Evolutionary conservation across 2,329 filamentous ascomycete species (phyloP).

Genomic region (Cladosporium sp.): DNA sequence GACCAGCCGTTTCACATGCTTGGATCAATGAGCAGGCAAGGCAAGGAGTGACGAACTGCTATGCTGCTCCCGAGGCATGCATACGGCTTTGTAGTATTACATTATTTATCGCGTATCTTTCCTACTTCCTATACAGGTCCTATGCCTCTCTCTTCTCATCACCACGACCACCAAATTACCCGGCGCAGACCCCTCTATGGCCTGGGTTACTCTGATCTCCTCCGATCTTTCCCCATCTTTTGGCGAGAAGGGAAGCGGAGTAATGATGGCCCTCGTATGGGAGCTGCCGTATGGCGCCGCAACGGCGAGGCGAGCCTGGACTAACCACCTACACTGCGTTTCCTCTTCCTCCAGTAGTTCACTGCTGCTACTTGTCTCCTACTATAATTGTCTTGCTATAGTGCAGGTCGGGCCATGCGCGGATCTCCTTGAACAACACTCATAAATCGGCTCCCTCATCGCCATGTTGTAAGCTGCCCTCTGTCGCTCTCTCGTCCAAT

Average conservation of each 20-base stretch:
- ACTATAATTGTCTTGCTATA: background rate
- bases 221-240: too few species aligned
- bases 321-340: background rate
- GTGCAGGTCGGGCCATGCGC: slow-evolving; percentile 6
- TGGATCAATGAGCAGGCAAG: too few species aligned
- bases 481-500: background rate
- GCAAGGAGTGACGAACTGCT: background rate
- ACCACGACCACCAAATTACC: background rate
- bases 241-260: background rate
- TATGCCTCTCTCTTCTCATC: background rate
- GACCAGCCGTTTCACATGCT: slow-evolving; percentile 3
- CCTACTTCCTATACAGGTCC: background rate
- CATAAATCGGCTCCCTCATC: slow-evolving; percentile 3
- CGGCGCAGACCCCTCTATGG: background rate
- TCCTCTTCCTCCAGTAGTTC: background rate
- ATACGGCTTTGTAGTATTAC: background rate
- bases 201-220: too few species aligned
- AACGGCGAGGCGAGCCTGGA: background rate
- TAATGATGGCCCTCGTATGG: background rate
- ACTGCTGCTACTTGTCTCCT: background rate
- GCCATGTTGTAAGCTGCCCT: slow-evolving; percentile 15
- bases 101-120: background rate
- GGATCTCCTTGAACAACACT: slow-evolving; percentile 5
- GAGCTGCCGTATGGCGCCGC: background rate
- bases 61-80: slow-evolving; percentile 1